A percentile compares a stretch with the other conserved stretches of the same genome.
Evolutionary conservation across 2,329 filamentous ascomycete species (phyloP).

Genomic region (Camillea tinctor): DNA sequence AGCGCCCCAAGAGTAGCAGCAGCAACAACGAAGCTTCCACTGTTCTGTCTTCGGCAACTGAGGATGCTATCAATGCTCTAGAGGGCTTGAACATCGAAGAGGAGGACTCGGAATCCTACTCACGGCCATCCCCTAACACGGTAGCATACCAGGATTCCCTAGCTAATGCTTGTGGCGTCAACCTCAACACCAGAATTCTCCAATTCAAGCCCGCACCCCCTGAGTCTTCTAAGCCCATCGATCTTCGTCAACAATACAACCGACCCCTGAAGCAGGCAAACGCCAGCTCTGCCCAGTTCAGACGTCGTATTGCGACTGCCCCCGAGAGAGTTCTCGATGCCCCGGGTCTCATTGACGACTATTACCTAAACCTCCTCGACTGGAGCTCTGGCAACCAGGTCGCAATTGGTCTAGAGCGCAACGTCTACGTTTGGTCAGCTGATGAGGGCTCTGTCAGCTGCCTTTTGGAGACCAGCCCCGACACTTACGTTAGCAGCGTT

Average conservation of each 20-base stretch:
- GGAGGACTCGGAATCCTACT: slow-evolving; percentile 67
- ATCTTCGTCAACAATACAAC: slow-evolving; percentile 97
- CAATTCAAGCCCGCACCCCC: slow-evolving; percentile 98
- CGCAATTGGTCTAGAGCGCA: slow-evolving; percentile 93
- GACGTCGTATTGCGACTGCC: slow-evolving; percentile 88
- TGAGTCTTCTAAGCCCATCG: slow-evolving; percentile 96
- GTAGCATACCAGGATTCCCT: slow-evolving; percentile 90
- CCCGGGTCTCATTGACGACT: slow-evolving; percentile 93
- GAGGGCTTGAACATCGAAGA: slow-evolving; percentile 75
- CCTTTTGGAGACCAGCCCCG: slow-evolving; percentile 80
- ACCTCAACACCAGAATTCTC: slow-evolving; percentile 89
- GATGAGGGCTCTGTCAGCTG: slow-evolving; percentile 88
- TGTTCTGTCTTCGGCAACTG: slow-evolving; percentile 74
- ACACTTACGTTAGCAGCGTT: slow-evolving; percentile 96
- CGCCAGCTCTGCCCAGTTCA: slow-evolving; percentile 77
- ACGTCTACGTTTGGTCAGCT: slow-evolving; percentile 97
- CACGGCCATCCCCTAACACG: slow-evolving; percentile 80
- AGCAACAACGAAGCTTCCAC: slow-evolving; percentile 69
- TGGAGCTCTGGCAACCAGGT: slow-evolving; percentile 99
- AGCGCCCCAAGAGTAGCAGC: slow-evolving; percentile 71
- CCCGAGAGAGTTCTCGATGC: slow-evolving; percentile 96
- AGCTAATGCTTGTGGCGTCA: slow-evolving; percentile 88
- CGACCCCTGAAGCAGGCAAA: slow-evolving; percentile 80
- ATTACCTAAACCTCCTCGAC: slow-evolving; percentile 97
- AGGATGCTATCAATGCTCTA: slow-evolving; percentile 76